A percentile compares a stretch with the other conserved stretches of the same genome.
Evolutionary conservation across 2,329 filamentous ascomycete genomes (phyloP).

Genomic region (Ophiostoma piceae): DNA sequence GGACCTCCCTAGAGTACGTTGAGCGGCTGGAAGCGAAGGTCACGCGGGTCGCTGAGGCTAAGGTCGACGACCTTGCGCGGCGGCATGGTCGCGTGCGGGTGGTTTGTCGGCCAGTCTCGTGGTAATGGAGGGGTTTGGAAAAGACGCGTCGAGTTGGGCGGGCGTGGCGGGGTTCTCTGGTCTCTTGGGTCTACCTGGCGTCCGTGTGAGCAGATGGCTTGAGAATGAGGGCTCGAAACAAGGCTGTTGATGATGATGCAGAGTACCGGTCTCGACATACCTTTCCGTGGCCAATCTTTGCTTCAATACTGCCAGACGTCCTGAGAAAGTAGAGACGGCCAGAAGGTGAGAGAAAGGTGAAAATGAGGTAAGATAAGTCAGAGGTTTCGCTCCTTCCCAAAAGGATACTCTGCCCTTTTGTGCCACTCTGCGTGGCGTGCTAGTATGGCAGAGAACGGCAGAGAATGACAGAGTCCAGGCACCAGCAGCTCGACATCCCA

Average conservation of each 20-base stretch:
- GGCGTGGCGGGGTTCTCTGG: neutral
- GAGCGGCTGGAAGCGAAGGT: constrained; percentile 23
- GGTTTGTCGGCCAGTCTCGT: neutral
- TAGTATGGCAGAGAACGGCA: neutral
- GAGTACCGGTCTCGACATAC: neutral
- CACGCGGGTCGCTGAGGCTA: constrained; percentile 17
- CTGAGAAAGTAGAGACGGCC: neutral
- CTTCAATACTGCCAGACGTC: neutral
- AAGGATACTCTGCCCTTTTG: neutral
- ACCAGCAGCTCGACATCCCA: neutral
- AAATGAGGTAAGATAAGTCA: neutral
- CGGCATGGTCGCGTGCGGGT: constrained; percentile 15
- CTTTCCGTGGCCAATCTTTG: neutral
- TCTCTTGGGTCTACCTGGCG: neutral
- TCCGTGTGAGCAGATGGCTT: neutral
- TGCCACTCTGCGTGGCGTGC: neutral
- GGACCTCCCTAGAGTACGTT: constrained; percentile 24
- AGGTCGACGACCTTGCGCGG: constrained; percentile 14
- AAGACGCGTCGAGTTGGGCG: neutral
- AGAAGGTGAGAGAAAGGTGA: neutral
- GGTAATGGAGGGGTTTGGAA: neutral
- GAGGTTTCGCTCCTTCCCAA: neutral
- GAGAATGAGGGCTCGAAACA: neutral
- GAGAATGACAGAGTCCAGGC: neutral
- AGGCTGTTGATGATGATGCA: neutral